A percentile compares a stretch with the other conserved stretches of the same genome.
Conservation (phyloP, 306 rosid species). For the Oemleria cerasiformis region DNA sequence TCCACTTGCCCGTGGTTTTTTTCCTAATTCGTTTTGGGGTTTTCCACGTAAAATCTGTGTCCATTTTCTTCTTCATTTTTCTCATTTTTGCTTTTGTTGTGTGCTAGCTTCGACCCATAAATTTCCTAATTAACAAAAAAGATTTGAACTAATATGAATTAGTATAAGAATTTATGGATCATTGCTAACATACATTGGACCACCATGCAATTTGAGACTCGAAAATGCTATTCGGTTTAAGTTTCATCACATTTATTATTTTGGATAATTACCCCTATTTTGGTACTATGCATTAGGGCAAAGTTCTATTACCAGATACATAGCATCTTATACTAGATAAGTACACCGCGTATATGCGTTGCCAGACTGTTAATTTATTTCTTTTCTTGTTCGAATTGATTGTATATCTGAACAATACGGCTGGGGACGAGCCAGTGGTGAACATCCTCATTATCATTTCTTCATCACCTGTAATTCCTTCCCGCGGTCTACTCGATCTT, state of each 20-base stretch:
- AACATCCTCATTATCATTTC: slow-evolving; percentile 66
- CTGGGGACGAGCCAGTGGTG: slow-evolving; percentile 84
- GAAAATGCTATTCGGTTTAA: too few species aligned
- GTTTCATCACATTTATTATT: not conserved
- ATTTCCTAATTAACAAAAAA: too few species aligned
- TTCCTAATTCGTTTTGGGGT: too few species aligned
- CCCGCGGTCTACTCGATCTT: slow-evolving; percentile 59
- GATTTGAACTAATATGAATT: too few species aligned
- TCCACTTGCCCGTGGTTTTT: too few species aligned
- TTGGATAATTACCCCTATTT: not conserved
- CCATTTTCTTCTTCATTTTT: too few species aligned
- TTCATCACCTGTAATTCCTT: slow-evolving; percentile 53
- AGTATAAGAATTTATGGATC: too few species aligned
- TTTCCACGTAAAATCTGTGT: too few species aligned
- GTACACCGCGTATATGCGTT: not conserved
- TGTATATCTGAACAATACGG: slow-evolving; percentile 82
- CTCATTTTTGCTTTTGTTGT: too few species aligned
- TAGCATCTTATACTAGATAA: not conserved
- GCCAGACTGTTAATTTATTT: not conserved
- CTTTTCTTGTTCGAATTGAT: slow-evolving; percentile 49
- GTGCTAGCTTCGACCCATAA: too few species aligned
- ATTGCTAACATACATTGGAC: too few species aligned
- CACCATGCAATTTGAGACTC: too few species aligned
- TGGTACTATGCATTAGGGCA: not conserved
- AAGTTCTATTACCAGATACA: not conserved